These are phyloP conservation scores for Fusarium zealandicum DNA, from an alignment of 2,329 filamentous ascomycete genomes.

Conservation along the genomic window DNA sequence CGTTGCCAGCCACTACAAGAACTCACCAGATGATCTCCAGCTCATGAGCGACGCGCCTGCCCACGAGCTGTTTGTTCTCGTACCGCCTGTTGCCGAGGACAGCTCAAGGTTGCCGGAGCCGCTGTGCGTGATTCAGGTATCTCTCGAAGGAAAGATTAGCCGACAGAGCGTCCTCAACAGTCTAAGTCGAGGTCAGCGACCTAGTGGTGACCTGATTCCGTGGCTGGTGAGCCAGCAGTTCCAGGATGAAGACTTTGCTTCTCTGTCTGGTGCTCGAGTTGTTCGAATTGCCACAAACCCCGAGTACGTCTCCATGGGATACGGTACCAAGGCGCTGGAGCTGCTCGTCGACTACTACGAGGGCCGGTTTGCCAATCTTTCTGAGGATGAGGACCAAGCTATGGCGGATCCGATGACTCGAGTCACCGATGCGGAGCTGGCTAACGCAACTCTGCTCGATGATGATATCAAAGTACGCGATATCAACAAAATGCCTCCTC, in stretches of 20 bases:
- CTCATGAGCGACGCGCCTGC: slow-evolving; percentile 98
- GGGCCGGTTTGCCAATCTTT: slow-evolving; percentile 85
- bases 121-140: slow-evolving; percentile 92
- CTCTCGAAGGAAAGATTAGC: slow-evolving; percentile 94
- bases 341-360: slow-evolving; percentile 93
- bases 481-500: slow-evolving; percentile 87
- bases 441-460: slow-evolving; percentile 76
- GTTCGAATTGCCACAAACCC: slow-evolving; percentile 97
- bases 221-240: slow-evolving; percentile 99
- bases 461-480: slow-evolving; percentile 92
- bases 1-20: slow-evolving; percentile 97
- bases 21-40: slow-evolving; percentile 96
- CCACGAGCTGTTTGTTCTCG: slow-evolving; percentile 93
- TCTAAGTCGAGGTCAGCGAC: slow-evolving; percentile 85
- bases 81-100: slow-evolving; percentile 81
- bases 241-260: slow-evolving; percentile 95
- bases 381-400: slow-evolving; percentile 68
- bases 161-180: slow-evolving; percentile 89
- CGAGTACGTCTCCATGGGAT: slow-evolving; percentile 91
- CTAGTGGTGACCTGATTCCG: slow-evolving; percentile 91
- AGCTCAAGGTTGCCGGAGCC: slow-evolving; percentile 86
- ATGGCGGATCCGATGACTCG: slow-evolving; percentile 73
- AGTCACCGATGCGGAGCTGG: slow-evolving; percentile 82
- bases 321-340: slow-evolving; percentile 86
- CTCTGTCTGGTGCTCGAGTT: slow-evolving; percentile 87